Conservation (phyloP, 441 rosid species). For the Mallotus japonicus region DNA sequence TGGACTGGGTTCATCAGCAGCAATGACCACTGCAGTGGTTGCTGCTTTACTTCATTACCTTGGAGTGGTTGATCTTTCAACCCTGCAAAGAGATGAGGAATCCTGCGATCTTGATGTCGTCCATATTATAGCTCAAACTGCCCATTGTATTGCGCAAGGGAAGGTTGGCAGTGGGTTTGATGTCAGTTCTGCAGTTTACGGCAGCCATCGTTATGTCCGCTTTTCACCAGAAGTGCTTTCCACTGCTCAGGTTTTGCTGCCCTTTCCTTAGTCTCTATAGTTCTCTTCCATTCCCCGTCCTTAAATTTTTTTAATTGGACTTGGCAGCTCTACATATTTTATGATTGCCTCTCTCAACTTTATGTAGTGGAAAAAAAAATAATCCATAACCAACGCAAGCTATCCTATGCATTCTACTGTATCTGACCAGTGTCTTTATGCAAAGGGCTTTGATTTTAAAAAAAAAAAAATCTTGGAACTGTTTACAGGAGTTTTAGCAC, state of each 20-base stretch:
- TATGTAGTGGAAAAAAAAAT: background rate
- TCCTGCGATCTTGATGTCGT: slow-evolving; percentile 57
- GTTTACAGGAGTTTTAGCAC: background rate
- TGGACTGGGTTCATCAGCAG: slow-evolving; percentile 98
- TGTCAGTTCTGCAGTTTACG: slow-evolving; percentile 96
- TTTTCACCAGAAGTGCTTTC: slow-evolving; percentile 91
- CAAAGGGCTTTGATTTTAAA: background rate
- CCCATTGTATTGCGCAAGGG: slow-evolving; percentile 98
- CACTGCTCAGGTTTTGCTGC: slow-evolving; percentile 66
- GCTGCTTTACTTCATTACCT: slow-evolving; percentile 92
- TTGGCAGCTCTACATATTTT: background rate
- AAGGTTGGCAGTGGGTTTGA: slow-evolving; percentile 99
- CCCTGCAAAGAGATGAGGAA: slow-evolving; percentile 38
- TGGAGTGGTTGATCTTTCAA: slow-evolving; percentile 72
- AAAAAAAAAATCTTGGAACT: background rate
- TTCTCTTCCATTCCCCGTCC: background rate
- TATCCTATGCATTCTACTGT: background rate
- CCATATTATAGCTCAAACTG: slow-evolving; percentile 87
- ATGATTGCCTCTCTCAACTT: background rate
- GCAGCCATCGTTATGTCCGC: slow-evolving; percentile 92
- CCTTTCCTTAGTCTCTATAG: slow-evolving; percentile 14
- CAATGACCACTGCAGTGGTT: slow-evolving; percentile 95
- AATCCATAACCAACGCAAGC: background rate
- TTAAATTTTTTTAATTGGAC: background rate
- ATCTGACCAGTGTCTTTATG: background rate